Conservation (phyloP, 345 rosid species). For the Corchorus olitorius region DNA sequence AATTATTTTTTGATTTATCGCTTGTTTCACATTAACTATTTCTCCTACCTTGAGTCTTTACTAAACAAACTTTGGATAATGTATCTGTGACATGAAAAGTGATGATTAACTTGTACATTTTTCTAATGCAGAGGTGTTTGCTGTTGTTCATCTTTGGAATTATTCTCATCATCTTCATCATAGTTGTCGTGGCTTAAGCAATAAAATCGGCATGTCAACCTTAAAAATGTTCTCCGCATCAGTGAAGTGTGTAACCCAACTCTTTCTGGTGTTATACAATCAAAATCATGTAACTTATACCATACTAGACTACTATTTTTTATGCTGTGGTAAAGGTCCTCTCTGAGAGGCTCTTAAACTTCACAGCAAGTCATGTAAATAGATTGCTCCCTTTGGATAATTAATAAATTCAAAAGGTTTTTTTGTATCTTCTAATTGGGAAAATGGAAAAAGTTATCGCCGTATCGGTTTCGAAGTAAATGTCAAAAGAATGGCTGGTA, state of each 20-base stretch:
- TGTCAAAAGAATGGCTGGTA: too few relatives aligned
- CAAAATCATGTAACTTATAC: neutral
- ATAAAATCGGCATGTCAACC: neutral
- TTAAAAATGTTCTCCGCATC: neutral
- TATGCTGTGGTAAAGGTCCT: neutral
- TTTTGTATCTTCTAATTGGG: neutral
- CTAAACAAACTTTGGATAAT: neutral
- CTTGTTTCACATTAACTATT: neutral
- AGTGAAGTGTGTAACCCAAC: neutral
- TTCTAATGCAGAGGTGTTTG: constrained; percentile 62
- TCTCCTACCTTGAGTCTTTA: neutral
- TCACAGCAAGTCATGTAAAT: constrained; percentile 17
- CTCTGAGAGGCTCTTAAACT: neutral
- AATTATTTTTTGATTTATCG: neutral
- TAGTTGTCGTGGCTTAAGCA: constrained; percentile 55
- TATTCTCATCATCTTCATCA: constrained; percentile 57
- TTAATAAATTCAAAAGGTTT: neutral
- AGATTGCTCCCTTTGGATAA: neutral
- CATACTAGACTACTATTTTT: neutral
- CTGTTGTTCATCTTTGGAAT: constrained; percentile 71
- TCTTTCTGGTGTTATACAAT: neutral
- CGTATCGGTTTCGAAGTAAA: neutral
- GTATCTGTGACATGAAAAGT: neutral
- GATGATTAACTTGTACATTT: neutral
- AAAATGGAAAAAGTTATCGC: neutral